Base-by-base conservation (phyloP, 2,329 filamentous ascomycete species). In the Exophiala alcalophila region DNA sequence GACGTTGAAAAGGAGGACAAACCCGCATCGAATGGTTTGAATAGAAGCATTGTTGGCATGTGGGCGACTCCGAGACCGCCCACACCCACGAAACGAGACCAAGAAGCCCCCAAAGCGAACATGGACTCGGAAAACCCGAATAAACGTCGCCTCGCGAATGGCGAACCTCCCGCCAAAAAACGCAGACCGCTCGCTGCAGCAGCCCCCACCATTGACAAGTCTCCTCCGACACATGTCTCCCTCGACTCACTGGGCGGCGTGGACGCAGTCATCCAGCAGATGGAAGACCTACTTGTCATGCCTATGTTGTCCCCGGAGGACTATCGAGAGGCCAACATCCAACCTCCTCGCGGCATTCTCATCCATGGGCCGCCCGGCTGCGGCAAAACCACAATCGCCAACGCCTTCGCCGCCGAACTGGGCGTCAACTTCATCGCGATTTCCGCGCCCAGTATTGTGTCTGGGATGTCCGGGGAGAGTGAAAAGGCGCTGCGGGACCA, bases 381-480 rank as follows among this genome's bases (percentile, higher is more conserved):
- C 59, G 87, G 87, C 55, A 94, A 94, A 65, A 94, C 87, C 0
- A 83, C 86, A 71, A 80, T 94, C 45, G 84, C 85, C 7, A 81
- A 88, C 61, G 86, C 85, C 1, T 83, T 87, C 56, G 87, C 87
- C 3, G 83, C 84, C 1, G 79, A 82, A 50, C 70, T 90, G 14
- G 83, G 82, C 1, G 80, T 89, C 2, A 82, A 86, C 0, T 91
- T 89, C 58, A 83, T 94, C 47, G 78, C 86, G 2, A 81, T 92
- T n/a, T 83, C 86, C 0, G 86, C 85, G 0, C 86, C 87, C 1
- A 86, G 84, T 0, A 77, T 94, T 23, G 83, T 94, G 0, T 87
- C 84, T 11, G 86, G 87, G 14, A 92, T 91, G 81, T 92, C 86
- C 23, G 87, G 87, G 56, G 88, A 92, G 60, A 91, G 86, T 0